Evolutionary conservation across 1,139 yeast species (phyloP), one percentile per base, ranked within the genome.

Genomic region (Scheffersomyces cryptocercus): DNA sequence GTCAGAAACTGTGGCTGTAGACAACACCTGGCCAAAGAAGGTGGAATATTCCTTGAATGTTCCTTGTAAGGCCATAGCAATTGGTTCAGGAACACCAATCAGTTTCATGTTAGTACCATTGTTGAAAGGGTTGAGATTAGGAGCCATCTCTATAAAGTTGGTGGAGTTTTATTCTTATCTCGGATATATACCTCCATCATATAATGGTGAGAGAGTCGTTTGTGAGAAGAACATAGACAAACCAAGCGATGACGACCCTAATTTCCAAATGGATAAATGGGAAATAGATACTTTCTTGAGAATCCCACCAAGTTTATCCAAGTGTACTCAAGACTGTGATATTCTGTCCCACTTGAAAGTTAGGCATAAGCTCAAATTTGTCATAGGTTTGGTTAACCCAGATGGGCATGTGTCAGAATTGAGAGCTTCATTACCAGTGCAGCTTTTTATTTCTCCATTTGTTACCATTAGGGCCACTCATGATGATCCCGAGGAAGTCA

Each of bases 1-100:
- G 36, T 78, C 95, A 0, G 98, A 93, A 65, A 89, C 98, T 0
- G 88, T 90, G 52, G 90, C 96, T 0, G 96, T 93, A 16, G 97
- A 90, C 59, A 93, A 93, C 61, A 85, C 93, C 0, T 95, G 99
- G 99, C 98, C 99, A 3, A 73, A 81, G 38, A 93, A 93, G 62
- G 88, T 93, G 38, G 98, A 95, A 56, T 93, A 93, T 64, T 81
- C 93, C 1, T 80, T 93, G 43, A 86, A 88, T 47, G 84, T 88
- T 8, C 97, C 98, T 0, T 76, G 91, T 12, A 85, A 88, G 59
- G 97, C 98, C 0, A 80, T 89, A 31, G 96, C 98, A 0, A 83
- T 93, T 35, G 99, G 99, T 1, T 84, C 96, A 0, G 70, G 81
- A 0, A 75, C 88, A 2, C 87, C 89, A 1, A 76, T 93, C 10